phyloP scores from a whole-genome alignment of 352 stramenopile genomes.

The Globisporangium heterothallicum region DNA sequence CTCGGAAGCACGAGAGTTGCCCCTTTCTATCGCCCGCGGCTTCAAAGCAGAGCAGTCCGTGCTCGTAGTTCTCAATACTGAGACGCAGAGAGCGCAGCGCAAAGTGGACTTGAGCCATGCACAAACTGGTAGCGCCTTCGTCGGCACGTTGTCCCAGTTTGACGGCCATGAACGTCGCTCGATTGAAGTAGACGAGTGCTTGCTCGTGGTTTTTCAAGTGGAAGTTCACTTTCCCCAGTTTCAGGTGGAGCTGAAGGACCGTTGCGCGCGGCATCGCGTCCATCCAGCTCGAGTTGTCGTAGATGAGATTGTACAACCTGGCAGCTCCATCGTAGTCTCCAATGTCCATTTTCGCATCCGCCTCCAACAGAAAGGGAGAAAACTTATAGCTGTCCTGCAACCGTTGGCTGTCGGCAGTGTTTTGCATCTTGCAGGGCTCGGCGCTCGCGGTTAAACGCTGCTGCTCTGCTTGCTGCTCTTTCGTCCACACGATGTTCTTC shows the following conservation, averaged over 20 bases:
- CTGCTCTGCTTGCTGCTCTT: constrained; percentile 25
- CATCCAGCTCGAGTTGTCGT: constrained; percentile 32
- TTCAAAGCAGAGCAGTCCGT: constrained; percentile 48
- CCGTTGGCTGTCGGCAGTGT: neutral
- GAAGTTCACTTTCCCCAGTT: constrained; percentile 31
- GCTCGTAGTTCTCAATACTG: constrained; percentile 54
- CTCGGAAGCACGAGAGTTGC: constrained; percentile 49
- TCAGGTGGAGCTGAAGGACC: constrained; percentile 27
- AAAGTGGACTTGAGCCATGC: constrained; percentile 34
- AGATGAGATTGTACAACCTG: constrained; percentile 34
- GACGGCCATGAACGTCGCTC: constrained; percentile 32
- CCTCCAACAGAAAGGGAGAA: constrained; percentile 43
- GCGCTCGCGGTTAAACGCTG: neutral
- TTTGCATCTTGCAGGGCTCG: too few relatives aligned
- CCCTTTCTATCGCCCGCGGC: constrained; percentile 33
- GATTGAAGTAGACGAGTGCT: constrained; percentile 41
- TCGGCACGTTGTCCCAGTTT: constrained; percentile 20
- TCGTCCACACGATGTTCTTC: constrained; percentile 33
- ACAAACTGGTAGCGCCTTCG: constrained; percentile 28
- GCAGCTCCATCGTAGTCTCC: constrained; percentile 39
- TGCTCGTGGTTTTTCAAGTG: constrained; percentile 45
- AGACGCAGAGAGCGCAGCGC: constrained; percentile 33
- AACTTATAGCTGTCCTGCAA: constrained; percentile 38
- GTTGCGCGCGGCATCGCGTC: constrained; percentile 28
- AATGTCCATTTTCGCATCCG: constrained; percentile 52